These are phyloP conservation scores for Hygrophorus pudorinus DNA, from an alignment of 768 basidiomycete species.

Conservation along the genomic window DNA sequence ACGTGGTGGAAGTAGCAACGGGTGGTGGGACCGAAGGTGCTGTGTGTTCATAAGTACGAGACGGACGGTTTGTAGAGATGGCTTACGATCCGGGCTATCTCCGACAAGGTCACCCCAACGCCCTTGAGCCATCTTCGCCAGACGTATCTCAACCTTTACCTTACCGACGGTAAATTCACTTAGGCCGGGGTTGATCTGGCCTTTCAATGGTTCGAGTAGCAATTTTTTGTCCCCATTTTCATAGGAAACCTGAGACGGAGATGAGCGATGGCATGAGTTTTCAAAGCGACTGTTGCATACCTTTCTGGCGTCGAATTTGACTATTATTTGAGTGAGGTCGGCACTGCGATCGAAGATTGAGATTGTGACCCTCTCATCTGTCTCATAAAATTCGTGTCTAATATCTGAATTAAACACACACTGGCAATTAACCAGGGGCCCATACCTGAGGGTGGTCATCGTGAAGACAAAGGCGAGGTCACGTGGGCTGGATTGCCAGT, in stretches of 20 bases:
- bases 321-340: conserved; percentile 49
- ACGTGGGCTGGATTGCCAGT: too few species aligned
- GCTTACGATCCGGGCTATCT: conserved; percentile 67
- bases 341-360: conserved; percentile 75
- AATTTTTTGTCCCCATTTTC: conserved; percentile 62
- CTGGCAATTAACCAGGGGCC: background rate
- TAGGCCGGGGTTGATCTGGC: conserved; percentile 59
- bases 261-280: conserved; percentile 2
- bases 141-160: conserved; percentile 80
- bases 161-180: conserved; percentile 64
- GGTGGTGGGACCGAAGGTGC: conserved; percentile 20
- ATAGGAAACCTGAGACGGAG: conserved; percentile 39
- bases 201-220: conserved; percentile 69
- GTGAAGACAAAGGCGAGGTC: conserved; percentile 1
- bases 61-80: background rate
- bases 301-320: conserved; percentile 57
- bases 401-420: background rate
- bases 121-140: conserved; percentile 56
- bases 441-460: conserved; percentile 29
- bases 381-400: conserved; percentile 86
- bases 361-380: conserved; percentile 62
- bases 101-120: conserved; percentile 73
- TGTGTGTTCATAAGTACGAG: background rate
- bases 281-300: conserved; percentile 23
- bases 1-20: conserved; percentile 24